Percentiles rank a stretch among this genome's conserved stretches.
phyloP scores from a whole-genome alignment of 352 stramenopile species.

The Globisporangium irregulare region DNA sequence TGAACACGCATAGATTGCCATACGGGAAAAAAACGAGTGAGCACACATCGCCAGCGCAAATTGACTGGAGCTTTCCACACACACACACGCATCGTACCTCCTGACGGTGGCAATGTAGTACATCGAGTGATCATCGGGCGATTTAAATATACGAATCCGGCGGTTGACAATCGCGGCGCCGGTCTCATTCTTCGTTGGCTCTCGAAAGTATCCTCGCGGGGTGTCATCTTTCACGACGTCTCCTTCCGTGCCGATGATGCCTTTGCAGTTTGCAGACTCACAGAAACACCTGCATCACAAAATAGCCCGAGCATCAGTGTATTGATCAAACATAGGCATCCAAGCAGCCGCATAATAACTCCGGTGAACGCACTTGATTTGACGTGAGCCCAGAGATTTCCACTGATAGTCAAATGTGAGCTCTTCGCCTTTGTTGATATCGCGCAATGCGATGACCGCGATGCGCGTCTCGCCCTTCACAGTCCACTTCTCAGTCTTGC shows the following conservation, averaged over 20 bases:
- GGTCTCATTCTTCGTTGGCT: slow-evolving; percentile 54
- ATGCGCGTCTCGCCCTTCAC: slow-evolving; percentile 91
- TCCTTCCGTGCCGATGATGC: slow-evolving; percentile 63
- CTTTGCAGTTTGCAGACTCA: slow-evolving; percentile 62
- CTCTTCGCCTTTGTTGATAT: slow-evolving; percentile 89
- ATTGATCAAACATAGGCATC: neutral
- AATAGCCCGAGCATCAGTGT: neutral
- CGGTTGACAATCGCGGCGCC: slow-evolving; percentile 44
- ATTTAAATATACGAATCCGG: slow-evolving; percentile 65
- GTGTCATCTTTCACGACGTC: slow-evolving; percentile 36
- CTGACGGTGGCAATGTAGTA: slow-evolving; percentile 57
- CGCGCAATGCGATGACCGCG: slow-evolving; percentile 90
- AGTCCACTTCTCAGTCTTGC: slow-evolving; percentile 94
- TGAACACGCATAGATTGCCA: neutral
- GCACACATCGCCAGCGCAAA: neutral
- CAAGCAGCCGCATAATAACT: neutral
- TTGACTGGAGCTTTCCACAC: neutral
- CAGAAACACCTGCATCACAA: slow-evolving; percentile 48
- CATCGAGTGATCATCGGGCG: slow-evolving; percentile 47
- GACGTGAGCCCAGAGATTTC: slow-evolving; percentile 78
- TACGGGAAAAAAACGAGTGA: neutral
- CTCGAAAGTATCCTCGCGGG: slow-evolving; percentile 57
- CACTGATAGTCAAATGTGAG: slow-evolving; percentile 97
- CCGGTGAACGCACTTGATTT: slow-evolving; percentile 51
- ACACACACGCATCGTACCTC: slow-evolving; percentile 20